phyloP scores from a whole-genome alignment of 2,329 filamentous ascomycete genomes.

The Xylogone sp. region DNA sequence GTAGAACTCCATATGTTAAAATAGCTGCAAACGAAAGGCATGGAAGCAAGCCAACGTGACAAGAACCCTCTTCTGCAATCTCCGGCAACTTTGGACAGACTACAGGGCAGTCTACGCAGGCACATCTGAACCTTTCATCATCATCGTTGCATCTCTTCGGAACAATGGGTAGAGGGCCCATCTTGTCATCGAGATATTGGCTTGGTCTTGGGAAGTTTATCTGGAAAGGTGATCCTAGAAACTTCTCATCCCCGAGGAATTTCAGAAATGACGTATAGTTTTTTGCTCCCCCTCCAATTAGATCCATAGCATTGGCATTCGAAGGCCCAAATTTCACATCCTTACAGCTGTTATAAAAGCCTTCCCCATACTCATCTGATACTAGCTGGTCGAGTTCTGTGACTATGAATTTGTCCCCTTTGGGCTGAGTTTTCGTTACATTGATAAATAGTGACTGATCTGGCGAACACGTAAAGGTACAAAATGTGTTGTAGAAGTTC shows the following conservation, averaged over 20 bases:
- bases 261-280: conserved; percentile 84
- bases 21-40: conserved; percentile 93
- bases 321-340: conserved; percentile 97
- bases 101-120: conserved; percentile 86
- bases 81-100: conserved; percentile 80
- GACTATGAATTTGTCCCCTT: conserved; percentile 56
- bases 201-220: conserved; percentile 78
- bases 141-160: conserved; percentile 88
- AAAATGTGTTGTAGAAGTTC: conserved; percentile 98
- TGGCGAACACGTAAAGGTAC: conserved; percentile 96
- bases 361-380: conserved; percentile 75
- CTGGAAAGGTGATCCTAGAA: conserved; percentile 90
- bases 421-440: conserved; percentile 69
- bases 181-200: conserved; percentile 59
- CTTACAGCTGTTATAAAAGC: conserved; percentile 96
- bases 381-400: conserved; percentile 89
- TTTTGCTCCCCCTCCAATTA: conserved; percentile 93
- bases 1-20: conserved; percentile 73
- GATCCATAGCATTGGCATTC: conserved; percentile 88
- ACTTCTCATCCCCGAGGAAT: conserved; percentile 89
- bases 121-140: conserved; percentile 81
- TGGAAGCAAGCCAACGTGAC: conserved; percentile 81
- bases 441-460: conserved; percentile 96
- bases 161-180: conserved; percentile 67
- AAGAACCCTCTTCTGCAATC: conserved; percentile 66